Evolutionary conservation across 768 basidiomycete genomes (phyloP).

Genomic region (Naganishia vishniacii): DNA sequence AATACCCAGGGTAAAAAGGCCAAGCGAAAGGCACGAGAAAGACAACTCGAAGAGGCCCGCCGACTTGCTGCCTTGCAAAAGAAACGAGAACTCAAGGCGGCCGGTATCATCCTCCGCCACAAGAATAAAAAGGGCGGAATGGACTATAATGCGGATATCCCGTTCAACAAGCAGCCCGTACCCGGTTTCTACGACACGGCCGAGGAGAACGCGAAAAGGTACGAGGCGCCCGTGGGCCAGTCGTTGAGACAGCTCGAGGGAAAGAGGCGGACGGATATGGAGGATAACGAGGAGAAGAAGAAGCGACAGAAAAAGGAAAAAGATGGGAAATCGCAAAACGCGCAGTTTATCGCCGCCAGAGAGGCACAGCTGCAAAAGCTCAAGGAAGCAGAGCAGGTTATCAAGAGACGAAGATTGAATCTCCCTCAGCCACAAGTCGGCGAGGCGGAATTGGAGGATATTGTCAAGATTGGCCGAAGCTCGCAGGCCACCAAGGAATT

Average conservation of each 20-base stretch:
- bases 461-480: conserved; percentile 93
- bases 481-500: conserved; percentile 81
- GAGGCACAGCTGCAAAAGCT: conserved; percentile 97
- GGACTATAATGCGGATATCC: conserved; percentile 99
- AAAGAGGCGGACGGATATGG: conserved; percentile 88
- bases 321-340: conserved; percentile 60
- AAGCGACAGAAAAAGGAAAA: conserved; percentile 79
- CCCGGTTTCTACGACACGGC: conserved; percentile 94
- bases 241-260: conserved; percentile 86
- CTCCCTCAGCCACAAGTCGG: conserved; percentile 88
- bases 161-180: conserved; percentile 94
- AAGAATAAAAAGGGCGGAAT: conserved; percentile 91
- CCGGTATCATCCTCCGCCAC: conserved; percentile 92
- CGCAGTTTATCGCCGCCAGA: conserved; percentile 92
- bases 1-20: conserved; percentile 99
- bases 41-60: conserved; percentile 92
- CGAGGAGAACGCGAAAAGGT: conserved; percentile 81
- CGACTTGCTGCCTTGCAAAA: conserved; percentile 92
- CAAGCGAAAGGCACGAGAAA: conserved; percentile 94
- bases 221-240: conserved; percentile 82
- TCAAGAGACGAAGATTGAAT: conserved; percentile 72
- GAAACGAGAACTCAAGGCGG: conserved; percentile 94
- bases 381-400: conserved; percentile 94
- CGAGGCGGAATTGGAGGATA: conserved; percentile 90
- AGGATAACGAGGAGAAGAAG: conserved; percentile 77